Evolutionary conservation across 306 rosid genomes (phyloP).

Genomic region (Ziziphus jujuba): DNA sequence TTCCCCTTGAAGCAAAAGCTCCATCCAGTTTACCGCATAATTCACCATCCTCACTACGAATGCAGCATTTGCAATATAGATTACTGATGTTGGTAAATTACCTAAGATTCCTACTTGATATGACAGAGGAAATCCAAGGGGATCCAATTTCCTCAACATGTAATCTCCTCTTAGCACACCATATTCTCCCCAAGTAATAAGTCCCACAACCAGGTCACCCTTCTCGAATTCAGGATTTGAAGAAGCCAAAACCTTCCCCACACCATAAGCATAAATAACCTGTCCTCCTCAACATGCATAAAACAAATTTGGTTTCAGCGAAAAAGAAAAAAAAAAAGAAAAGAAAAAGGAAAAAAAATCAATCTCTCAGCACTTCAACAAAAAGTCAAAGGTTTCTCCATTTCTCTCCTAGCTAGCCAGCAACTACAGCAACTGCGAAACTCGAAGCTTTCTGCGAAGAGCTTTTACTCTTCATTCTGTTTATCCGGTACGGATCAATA

Average conservation of each 20-base stretch:
- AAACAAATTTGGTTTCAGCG: background rate
- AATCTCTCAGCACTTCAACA: background rate
- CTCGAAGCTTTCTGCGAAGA: slow-evolving; percentile 37
- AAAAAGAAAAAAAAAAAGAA: no score
- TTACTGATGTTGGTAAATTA: slow-evolving; percentile 6
- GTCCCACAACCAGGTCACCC: slow-evolving; percentile 67
- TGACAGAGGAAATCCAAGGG: slow-evolving; percentile 56
- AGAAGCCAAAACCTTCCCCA: slow-evolving; percentile 63
- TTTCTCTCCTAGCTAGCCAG: slow-evolving; percentile 39
- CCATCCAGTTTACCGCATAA: no score
- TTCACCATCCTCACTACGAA: no score
- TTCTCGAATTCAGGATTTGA: slow-evolving; percentile 51
- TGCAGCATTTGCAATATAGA: background rate
- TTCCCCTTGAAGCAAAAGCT: no score
- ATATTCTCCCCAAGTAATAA: slow-evolving; percentile 75
- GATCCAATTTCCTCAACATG: slow-evolving; percentile 54
- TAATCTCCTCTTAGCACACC: slow-evolving; percentile 41
- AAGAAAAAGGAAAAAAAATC: no score
- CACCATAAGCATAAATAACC: slow-evolving; percentile 49
- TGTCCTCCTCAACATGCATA: slow-evolving; percentile 20
- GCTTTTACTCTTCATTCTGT: slow-evolving; percentile 54
- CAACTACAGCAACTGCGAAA: slow-evolving; percentile 37
- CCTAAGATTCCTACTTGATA: slow-evolving; percentile 66
- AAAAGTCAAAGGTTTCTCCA: background rate
- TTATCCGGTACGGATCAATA: slow-evolving; percentile 61